Evolutionary conservation across 805 yeast species (phyloP).

Genomic region (Hanseniaspora jakobsenii): DNA sequence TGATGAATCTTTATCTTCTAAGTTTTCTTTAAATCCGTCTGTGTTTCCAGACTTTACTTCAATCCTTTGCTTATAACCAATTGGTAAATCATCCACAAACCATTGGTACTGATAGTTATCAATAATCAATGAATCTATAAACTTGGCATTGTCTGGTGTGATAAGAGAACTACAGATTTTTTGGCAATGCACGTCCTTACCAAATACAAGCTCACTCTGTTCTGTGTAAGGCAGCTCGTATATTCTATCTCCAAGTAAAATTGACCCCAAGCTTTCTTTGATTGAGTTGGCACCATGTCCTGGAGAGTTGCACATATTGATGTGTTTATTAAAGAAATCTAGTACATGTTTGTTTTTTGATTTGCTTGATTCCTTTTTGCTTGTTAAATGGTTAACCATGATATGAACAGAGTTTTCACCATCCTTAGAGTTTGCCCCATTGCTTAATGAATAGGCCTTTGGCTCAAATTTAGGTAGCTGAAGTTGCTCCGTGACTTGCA

Average conservation of each 20-base stretch:
- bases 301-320: constrained; percentile 80
- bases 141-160: constrained; percentile 53
- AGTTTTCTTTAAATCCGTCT: too few relatives aligned
- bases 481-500: constrained; percentile 30
- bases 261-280: constrained; percentile 82
- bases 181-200: constrained; percentile 52
- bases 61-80: constrained; percentile 40
- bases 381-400: constrained; percentile 75
- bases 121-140: constrained; percentile 65
- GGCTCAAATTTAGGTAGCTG: constrained; percentile 96
- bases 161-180: constrained; percentile 51
- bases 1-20: too few relatives aligned
- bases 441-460: constrained; percentile 47
- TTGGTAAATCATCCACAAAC: constrained; percentile 92
- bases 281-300: constrained; percentile 38
- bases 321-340: constrained; percentile 73
- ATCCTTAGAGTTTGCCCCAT: neutral
- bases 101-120: constrained; percentile 84
- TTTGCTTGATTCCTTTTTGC: constrained; percentile 34
- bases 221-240: constrained; percentile 82
- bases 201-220: constrained; percentile 43
- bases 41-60: constrained; percentile 45
- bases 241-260: constrained; percentile 89
- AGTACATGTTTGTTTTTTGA: constrained; percentile 47
- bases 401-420: constrained; percentile 55